These are phyloP conservation scores for Naganishia friedmannii DNA, from an alignment of 768 basidiomycete species.

Conservation along the genomic window DNA sequence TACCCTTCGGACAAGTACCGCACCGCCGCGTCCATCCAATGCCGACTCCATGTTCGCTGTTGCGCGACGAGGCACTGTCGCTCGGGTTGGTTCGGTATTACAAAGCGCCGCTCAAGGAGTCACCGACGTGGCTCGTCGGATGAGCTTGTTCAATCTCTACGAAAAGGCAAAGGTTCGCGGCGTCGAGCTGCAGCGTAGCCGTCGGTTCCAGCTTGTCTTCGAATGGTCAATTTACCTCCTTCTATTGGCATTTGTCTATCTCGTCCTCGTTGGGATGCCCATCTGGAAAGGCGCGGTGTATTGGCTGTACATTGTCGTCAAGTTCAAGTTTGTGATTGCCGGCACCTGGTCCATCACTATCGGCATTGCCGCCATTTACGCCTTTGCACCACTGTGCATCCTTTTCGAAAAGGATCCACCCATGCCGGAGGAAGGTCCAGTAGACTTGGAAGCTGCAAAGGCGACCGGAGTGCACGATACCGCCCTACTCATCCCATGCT, in stretches of 20 bases:
- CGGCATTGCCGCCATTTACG: conserved; percentile 10
- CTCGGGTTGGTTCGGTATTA: conserved; percentile 9
- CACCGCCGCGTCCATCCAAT: background rate
- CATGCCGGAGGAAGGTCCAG: background rate
- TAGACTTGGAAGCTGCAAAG: background rate
- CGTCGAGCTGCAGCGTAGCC: background rate
- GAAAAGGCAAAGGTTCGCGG: conserved; percentile 24
- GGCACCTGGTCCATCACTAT: conserved; percentile 16
- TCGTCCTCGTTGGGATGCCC: conserved; percentile 10
- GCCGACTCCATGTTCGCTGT: background rate
- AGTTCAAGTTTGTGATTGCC: background rate
- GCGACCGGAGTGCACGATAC: conserved; percentile 5
- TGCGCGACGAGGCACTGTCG: background rate
- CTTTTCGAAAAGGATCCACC: conserved; percentile 21
- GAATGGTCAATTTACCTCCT: conserved; percentile 1
- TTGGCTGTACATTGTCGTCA: conserved; percentile 12
- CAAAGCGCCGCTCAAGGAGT: conserved; percentile 7
- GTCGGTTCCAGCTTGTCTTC: background rate
- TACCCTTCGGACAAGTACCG: background rate
- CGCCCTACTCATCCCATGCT: conserved; percentile 15
- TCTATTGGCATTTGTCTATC: background rate
- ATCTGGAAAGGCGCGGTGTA: conserved; percentile 20
- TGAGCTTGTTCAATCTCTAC: conserved; percentile 9
- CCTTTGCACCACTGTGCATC: conserved; percentile 2
- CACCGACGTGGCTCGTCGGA: conserved; percentile 3